Base-by-base conservation (phyloP, 768 basidiomycete genomes). In the Tricholomella constricta region DNA sequence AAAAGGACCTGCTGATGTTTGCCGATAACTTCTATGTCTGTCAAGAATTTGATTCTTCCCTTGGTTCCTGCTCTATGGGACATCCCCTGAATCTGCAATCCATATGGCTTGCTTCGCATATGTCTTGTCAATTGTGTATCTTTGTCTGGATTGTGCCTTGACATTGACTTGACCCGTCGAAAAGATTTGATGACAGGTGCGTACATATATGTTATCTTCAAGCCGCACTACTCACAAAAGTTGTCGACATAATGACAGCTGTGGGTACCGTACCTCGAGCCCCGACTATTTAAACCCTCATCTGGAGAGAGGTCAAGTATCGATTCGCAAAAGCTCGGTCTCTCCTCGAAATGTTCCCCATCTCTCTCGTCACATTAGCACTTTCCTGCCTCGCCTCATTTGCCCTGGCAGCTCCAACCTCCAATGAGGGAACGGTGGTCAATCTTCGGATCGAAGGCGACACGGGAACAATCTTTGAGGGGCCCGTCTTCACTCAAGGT, bases 381-480 rank as follows among this genome's bases (percentile, higher is more conserved):
- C 7, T 12, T 11, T 42, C 6, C 19, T 41, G 43, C 20, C 31
- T 51, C 22, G 20, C 14, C 4, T 27, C 38, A 23, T 43, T 32
- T 8, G 17, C 38, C 41, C 20, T 42, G 7, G 48, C 48, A 27
- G 27, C 14, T 6, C n/a, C 38, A 41, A 22, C 7, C 26, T 15
- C 48, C 6, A 50, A 50, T 25, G 4, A 4, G n/a, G 40, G 48
- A 9, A 42, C 48, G 10, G 14, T 42, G 56, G 69, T 75, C 14
- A 65, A 69, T 36, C 52, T 78, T n/a, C 68, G 74, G 35, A 66
- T 78, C 34, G 76, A 77, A 56, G 77, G 77, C 8, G 58, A 53
- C 14, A 41, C 64, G 11, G 40, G 56, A 2, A 78, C 76, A 8
- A 72, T 76, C 23, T 78, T 73, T 48, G 76, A 77, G 47, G 72